phyloP scores from a whole-genome alignment of 805 yeast genomes.

The Ogataea thermomethanolica region DNA sequence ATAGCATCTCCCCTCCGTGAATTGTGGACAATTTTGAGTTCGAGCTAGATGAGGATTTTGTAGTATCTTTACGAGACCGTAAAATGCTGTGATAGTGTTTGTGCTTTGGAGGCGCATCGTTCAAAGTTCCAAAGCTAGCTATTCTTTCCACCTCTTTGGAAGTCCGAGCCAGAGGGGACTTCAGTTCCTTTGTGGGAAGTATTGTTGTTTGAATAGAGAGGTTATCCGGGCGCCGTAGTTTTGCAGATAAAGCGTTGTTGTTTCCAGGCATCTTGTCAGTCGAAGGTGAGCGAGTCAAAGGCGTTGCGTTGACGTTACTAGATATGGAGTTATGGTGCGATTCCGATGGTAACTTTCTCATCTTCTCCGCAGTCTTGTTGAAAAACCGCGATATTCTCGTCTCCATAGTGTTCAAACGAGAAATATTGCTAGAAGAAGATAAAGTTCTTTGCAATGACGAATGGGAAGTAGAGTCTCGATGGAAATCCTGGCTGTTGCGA shows the following conservation, averaged over 20 bases:
- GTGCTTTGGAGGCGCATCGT: constrained; percentile 14
- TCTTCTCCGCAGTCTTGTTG: constrained; percentile 21
- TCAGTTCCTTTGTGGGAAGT: constrained; percentile 26
- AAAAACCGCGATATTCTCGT: constrained; percentile 23
- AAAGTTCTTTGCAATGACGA: constrained; percentile 17
- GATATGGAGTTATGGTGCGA: neutral
- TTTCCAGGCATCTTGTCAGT: constrained; percentile 8
- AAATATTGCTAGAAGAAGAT: constrained; percentile 23
- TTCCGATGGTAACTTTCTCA: constrained; percentile 20
- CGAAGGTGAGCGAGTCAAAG: constrained; percentile 8
- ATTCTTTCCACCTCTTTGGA: constrained; percentile 33
- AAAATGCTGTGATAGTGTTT: constrained; percentile 31
- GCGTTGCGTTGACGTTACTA: neutral
- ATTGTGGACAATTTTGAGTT: constrained; percentile 33
- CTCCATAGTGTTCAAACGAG: constrained; percentile 21
- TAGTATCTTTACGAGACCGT: constrained; percentile 30
- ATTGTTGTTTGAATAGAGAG: constrained; percentile 28
- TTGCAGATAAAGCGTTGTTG: constrained; percentile 16
- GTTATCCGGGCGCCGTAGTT: constrained; percentile 27
- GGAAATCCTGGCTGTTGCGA: constrained; percentile 17
- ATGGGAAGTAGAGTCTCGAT: constrained; percentile 1
- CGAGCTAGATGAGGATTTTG: constrained; percentile 37
- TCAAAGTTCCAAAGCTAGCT: constrained; percentile 21
- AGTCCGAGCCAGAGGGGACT: constrained; percentile 30
- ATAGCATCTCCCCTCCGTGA: constrained; percentile 34